A percentile compares a stretch with the other conserved stretches of the same genome.
Conservation (phyloP, 169 alveolate species). For the Cryptosporidium viatorum region DNA sequence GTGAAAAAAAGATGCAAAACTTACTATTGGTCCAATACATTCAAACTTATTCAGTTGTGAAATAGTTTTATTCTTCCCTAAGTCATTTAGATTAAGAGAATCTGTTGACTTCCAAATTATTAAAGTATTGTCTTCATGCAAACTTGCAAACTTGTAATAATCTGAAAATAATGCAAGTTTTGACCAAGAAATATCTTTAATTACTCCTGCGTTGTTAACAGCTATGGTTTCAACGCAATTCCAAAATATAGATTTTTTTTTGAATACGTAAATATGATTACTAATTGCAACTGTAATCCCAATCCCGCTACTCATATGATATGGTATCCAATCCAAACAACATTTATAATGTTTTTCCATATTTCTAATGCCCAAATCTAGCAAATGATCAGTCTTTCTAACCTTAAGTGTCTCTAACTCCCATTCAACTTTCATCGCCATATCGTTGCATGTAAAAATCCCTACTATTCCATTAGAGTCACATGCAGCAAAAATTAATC, state of each 20-base stretch:
- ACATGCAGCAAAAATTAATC: constrained; percentile 61
- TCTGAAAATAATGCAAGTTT: constrained; percentile 11
- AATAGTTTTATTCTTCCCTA: background rate
- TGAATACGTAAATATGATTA: constrained; percentile 13
- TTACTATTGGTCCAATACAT: constrained; percentile 3
- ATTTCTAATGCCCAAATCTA: background rate
- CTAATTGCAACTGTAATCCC: constrained; percentile 31
- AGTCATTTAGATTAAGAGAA: background rate
- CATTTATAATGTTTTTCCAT: background rate
- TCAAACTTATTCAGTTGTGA: constrained; percentile 20
- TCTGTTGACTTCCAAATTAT: constrained; percentile 38
- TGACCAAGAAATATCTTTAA: constrained; percentile 52
- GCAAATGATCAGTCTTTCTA: constrained; percentile 10
- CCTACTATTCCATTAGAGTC: constrained; percentile 53
- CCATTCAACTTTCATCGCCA: constrained; percentile 30
- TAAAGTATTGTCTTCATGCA: constrained; percentile 37
- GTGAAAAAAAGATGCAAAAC: constrained; percentile 5
- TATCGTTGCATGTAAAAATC: constrained; percentile 35
- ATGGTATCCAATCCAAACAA: constrained; percentile 60
- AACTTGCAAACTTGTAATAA: constrained; percentile 21
- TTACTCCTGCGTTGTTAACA: constrained; percentile 27
- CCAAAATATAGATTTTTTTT: constrained; percentile 28
- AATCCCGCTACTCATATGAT: background rate
- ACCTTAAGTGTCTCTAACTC: constrained; percentile 37
- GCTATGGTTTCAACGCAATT: constrained; percentile 55